Conservation (phyloP, 2,329 filamentous ascomycete species). For the Hypoxylon sp. region DNA sequence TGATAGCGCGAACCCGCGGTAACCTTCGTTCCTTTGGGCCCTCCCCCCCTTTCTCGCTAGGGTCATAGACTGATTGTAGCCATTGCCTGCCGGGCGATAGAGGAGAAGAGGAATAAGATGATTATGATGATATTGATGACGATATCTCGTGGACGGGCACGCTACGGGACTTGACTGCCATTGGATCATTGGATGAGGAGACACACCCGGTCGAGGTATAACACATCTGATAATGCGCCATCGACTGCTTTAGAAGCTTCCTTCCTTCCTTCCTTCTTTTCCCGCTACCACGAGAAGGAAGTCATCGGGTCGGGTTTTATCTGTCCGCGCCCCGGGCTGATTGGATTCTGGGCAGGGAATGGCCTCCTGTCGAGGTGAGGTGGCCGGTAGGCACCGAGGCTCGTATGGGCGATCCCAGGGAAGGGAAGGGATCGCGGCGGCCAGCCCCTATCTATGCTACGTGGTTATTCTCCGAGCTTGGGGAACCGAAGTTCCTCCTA, state of each 20-base stretch:
- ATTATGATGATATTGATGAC: conserved; percentile 15
- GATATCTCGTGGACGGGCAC: background rate
- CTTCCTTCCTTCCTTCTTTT: conserved; percentile 5
- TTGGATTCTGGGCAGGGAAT: conserved; percentile 30
- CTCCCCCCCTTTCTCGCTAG: background rate
- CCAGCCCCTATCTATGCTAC: conserved; percentile 25
- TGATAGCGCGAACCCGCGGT: conserved; percentile 15
- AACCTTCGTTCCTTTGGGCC: background rate
- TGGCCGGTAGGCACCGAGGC: background rate
- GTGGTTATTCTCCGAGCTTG: conserved; percentile 26
- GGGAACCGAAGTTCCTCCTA: too few relatives aligned
- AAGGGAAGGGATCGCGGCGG: conserved; percentile 2
- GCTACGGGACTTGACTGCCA: conserved; percentile 13
- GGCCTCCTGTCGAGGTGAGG: conserved; percentile 1
- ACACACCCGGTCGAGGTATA: conserved; percentile 5
- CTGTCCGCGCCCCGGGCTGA: conserved; percentile 22
- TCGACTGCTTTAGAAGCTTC: conserved; percentile 28
- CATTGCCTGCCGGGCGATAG: background rate
- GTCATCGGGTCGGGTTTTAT: conserved; percentile 24
- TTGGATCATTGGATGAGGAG: too few relatives aligned
- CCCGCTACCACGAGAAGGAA: conserved; percentile 14
- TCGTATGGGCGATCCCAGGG: too few relatives aligned
- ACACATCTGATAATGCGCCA: conserved; percentile 31
- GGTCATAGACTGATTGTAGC: background rate
- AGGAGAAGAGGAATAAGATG: too few relatives aligned